Conservation (phyloP, 2,329 filamentous ascomycete species). For the Scytalidium lignicola region DNA sequence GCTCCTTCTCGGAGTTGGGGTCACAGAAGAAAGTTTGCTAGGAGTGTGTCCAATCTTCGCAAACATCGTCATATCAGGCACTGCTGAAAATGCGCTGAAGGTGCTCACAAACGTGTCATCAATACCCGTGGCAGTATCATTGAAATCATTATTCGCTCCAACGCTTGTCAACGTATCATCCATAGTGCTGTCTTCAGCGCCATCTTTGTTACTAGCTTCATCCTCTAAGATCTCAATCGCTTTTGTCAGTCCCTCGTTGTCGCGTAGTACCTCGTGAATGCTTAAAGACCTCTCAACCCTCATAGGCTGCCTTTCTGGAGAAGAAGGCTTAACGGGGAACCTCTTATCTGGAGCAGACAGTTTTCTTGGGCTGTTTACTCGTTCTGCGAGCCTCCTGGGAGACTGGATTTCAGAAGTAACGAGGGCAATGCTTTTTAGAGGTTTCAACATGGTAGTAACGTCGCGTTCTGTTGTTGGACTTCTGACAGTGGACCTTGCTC, state of each 20-base stretch:
- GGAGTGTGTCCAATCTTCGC: constrained; percentile 66
- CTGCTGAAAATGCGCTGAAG: constrained; percentile 81
- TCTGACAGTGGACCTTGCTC: constrained; percentile 14
- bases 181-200: constrained; percentile 18
- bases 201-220: constrained; percentile 23
- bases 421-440: constrained; percentile 24
- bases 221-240: constrained; percentile 62
- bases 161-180: constrained; percentile 24
- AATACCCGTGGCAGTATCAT: constrained; percentile 28
- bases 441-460: constrained; percentile 20
- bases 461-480: constrained; percentile 20
- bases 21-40: constrained; percentile 42
- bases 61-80: constrained; percentile 82
- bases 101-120: constrained; percentile 30
- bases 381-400: constrained; percentile 14
- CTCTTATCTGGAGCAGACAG: constrained; percentile 47
- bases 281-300: constrained; percentile 16
- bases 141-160: constrained; percentile 27
- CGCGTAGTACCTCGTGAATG: constrained; percentile 47
- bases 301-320: constrained; percentile 15
- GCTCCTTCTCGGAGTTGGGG: constrained; percentile 30
- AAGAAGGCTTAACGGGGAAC: constrained; percentile 53
- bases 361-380: constrained; percentile 39
- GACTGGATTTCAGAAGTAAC: constrained; percentile 12
- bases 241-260: constrained; percentile 51